Percentiles rank a stretch among this genome's conserved stretches.
Conservation (phyloP, 2,329 filamentous ascomycete species). For the Cadophora sp. region DNA sequence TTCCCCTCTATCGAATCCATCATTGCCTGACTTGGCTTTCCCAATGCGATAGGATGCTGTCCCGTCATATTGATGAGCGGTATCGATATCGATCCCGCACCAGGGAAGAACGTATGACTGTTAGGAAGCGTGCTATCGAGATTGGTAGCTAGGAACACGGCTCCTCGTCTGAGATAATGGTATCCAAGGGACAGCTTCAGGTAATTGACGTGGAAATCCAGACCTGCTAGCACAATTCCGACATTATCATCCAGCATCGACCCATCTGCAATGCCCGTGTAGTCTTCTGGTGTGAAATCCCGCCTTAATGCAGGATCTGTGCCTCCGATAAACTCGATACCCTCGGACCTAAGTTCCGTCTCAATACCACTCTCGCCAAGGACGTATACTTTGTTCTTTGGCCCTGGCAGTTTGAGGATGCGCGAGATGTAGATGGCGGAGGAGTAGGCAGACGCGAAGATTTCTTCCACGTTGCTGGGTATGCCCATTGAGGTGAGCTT, state of each 20-base stretch:
- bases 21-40: conserved; percentile 98
- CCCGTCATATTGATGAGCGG: conserved; percentile 77
- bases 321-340: conserved; percentile 81
- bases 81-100: conserved; percentile 82
- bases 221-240: conserved; percentile 84
- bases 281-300: conserved; percentile 83
- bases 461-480: conserved; percentile 80
- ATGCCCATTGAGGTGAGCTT: conserved; percentile 87
- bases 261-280: conserved; percentile 76
- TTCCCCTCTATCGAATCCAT: conserved; percentile 99
- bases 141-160: conserved; percentile 91
- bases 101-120: conserved; percentile 84
- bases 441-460: conserved; percentile 93
- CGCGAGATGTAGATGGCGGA: conserved; percentile 94
- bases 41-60: conserved; percentile 76
- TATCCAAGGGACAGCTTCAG: conserved; percentile 85
- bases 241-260: conserved; percentile 85
- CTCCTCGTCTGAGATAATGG: conserved; percentile 84
- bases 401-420: conserved; percentile 79
- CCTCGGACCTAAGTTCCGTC: conserved; percentile 82
- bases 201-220: conserved; percentile 97
- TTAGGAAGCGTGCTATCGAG: conserved; percentile 88
- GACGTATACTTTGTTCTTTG: conserved; percentile 92
- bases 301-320: conserved; percentile 81
- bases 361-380: conserved; percentile 93